A percentile compares a stretch with the other conserved stretches of the same genome.
phyloP scores from a whole-genome alignment of 2,329 filamentous ascomycete genomes.

The Ophiobolus disseminans region DNA sequence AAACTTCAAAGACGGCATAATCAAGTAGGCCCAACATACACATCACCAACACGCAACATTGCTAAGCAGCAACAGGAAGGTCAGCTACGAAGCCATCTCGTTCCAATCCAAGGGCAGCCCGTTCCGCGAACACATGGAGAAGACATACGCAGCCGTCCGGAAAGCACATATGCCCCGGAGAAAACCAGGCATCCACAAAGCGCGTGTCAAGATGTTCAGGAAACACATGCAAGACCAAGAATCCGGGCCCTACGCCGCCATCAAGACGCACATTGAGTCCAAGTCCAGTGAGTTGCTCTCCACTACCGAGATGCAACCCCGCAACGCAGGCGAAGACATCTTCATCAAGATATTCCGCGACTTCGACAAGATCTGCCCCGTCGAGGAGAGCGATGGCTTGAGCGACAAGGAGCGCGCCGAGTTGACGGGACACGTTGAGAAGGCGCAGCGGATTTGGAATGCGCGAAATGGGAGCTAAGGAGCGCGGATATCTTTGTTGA shows the following conservation, averaged over 20 bases:
- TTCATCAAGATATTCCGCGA: neutral
- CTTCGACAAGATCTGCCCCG: neutral
- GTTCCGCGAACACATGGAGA: neutral
- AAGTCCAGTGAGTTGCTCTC: neutral
- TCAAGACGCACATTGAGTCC: neutral
- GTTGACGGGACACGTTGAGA: no score
- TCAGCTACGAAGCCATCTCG: neutral
- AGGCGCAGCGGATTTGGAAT: no score
- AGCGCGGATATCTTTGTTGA: no score
- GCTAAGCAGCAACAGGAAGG: no score
- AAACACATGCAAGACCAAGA: neutral
- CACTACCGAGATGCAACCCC: neutral
- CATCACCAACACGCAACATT: no score
- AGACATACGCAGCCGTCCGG: neutral
- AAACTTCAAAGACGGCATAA: neutral
- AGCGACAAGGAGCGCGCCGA: no score
- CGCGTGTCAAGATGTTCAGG: neutral
- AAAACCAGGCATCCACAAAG: neutral
- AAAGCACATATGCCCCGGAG: neutral
- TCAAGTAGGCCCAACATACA: neutral
- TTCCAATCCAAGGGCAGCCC: neutral
- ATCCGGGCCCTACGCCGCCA: neutral
- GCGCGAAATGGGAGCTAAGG: no score
- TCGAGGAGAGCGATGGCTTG: neutral
- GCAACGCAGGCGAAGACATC: neutral